Evolutionary conservation across 1,284 basidiomycete species (phyloP), one percentile per base, ranked within the genome.

Genomic region (Neonothopanus nambi): DNA sequence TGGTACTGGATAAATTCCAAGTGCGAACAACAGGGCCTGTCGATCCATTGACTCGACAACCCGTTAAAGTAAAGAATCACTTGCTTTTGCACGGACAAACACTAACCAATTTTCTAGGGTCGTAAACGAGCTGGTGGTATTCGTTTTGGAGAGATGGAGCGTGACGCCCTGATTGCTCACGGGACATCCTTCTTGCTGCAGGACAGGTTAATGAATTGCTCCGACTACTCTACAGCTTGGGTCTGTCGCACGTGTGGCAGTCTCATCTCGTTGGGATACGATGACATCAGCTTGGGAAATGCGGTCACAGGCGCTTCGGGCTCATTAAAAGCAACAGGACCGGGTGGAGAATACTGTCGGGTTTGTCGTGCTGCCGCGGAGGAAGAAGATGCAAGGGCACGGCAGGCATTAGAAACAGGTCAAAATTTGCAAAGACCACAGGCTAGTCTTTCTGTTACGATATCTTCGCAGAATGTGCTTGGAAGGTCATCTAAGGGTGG

Each of bases 1-100:
- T 99, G 97, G 97, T 99, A 51, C 82, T 98, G 64, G 97, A 99
- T 80, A 99, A 99, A 75, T 99, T 96, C 82, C 97, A 99, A 77
- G 95, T 98, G 35, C 88, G 97, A 63, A 98, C 97, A 24, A 98
- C 95, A 23, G 97, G 97, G 3, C 95, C 95, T 9, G 93, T 99
- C 36, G 96, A 99, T 73, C 87, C 91, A 23, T 77, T 98, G 42
- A 99, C 97, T 5, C 84, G 95, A 60, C 97, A 99, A 70, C 97
- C 97, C 44, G 93, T 99, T 67, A 98, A 99, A 84, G 93, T 90
- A 65, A 66, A 78, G 65, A 17, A 40, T 48, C 21, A 37, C 48
- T 47, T 48, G 44, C 49, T 41, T 12, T 48, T 35, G 26, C 50
- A 48, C 18, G 28, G 17, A 35, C n/a, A 28, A 28, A 24, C 38